Evolutionary conservation across 108 stramenopile genomes (phyloP).

Genomic region (Fragilaria crotonensis): DNA sequence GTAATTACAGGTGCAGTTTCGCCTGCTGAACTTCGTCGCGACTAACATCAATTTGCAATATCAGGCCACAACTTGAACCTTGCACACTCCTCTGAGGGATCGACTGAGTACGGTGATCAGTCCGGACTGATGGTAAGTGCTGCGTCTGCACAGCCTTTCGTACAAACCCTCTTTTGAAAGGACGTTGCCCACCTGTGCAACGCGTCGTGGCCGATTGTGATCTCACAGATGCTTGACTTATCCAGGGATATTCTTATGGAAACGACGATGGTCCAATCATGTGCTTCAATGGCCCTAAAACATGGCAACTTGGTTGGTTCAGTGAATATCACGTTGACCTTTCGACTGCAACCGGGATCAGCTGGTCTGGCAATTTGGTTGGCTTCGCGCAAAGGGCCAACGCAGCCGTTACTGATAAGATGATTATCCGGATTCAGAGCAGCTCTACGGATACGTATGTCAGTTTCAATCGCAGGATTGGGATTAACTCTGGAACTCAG

Average conservation of each 20-base stretch:
- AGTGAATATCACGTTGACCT: slow-evolving; percentile 1
- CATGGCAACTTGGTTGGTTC: slow-evolving; percentile 17
- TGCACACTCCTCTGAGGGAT: slow-evolving; percentile 33
- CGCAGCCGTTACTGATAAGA: neutral
- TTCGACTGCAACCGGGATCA: neutral
- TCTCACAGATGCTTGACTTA: neutral
- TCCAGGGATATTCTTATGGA: slow-evolving; percentile 11
- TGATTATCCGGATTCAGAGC: neutral
- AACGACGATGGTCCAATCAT: slow-evolving; percentile 10
- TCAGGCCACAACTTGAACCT: slow-evolving; percentile 11
- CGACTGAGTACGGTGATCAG: slow-evolving; percentile 34
- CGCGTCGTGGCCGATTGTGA: too few relatives aligned
- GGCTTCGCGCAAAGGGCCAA: neutral
- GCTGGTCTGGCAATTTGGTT: neutral
- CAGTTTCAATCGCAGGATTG: slow-evolving; percentile 3
- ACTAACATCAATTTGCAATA: neutral
- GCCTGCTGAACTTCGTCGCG: neutral
- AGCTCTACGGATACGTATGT: neutral
- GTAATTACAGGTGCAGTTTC: too few relatives aligned
- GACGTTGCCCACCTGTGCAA: too few relatives aligned
- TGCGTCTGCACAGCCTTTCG: too few relatives aligned
- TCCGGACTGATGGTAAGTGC: neutral
- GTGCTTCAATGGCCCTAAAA: slow-evolving; percentile 22
- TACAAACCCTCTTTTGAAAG: too few relatives aligned
- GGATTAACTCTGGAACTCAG: slow-evolving; percentile 7